These are phyloP conservation scores for Peribolospora kevripleyi DNA, from an alignment of 768 basidiomycete species.

Conservation along the genomic window DNA sequence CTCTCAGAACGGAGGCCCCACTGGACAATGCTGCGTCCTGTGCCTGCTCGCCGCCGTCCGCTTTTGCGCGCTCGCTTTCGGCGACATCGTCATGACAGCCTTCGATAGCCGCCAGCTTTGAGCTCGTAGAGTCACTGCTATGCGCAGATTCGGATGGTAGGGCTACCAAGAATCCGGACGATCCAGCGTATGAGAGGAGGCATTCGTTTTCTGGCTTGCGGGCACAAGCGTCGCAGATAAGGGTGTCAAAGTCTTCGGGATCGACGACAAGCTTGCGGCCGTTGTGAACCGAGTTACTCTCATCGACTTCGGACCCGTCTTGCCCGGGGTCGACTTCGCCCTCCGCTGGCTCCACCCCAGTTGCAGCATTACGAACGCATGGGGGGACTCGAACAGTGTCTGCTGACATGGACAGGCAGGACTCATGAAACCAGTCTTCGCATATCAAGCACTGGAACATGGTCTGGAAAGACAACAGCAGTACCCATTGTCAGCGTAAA, in stretches of 20 bases:
- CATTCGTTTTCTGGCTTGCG: no score
- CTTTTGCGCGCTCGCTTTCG: no score
- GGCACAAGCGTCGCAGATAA: constrained; percentile 3
- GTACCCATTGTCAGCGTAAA: background rate
- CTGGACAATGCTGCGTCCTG: no score
- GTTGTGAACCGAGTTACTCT: background rate
- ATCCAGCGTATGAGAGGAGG: no score
- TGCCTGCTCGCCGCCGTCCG: no score
- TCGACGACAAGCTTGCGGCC: no score
- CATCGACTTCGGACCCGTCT: background rate
- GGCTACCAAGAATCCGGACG: no score
- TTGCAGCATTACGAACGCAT: background rate
- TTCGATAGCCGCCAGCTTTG: no score
- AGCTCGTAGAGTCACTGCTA: no score
- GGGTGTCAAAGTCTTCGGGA: constrained; percentile 1
- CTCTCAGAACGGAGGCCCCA: no score
- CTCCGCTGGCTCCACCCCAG: background rate
- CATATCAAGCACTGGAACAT: constrained; percentile 6
- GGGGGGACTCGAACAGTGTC: background rate
- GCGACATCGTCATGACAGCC: no score
- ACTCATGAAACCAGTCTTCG: constrained; percentile 14
- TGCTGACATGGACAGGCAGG: constrained; percentile 1
- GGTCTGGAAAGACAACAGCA: background rate
- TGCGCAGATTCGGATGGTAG: no score
- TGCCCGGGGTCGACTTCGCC: background rate